Evolutionary conservation across 108 stramenopile species (phyloP).

Genomic region (Pseudonitzschia multiseries): DNA sequence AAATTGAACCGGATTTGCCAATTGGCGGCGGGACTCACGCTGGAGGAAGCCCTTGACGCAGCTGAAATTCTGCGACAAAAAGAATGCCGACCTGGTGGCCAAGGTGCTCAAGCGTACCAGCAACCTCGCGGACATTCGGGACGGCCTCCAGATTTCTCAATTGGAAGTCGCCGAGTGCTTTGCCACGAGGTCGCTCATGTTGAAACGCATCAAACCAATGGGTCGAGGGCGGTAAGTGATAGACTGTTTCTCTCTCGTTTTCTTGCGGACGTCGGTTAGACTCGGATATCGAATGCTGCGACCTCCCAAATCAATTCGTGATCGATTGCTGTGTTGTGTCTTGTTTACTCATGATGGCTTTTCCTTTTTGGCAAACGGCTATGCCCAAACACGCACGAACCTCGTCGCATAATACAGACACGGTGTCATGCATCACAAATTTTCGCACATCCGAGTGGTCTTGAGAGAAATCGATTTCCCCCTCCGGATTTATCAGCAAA

Average conservation of each 20-base stretch:
- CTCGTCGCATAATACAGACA: conserved; percentile 23
- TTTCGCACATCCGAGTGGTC: conserved; percentile 72
- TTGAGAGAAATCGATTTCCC: conserved; percentile 85
- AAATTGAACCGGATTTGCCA: conserved; percentile 77
- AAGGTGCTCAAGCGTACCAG: conserved; percentile 71
- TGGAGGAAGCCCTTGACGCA: conserved; percentile 82
- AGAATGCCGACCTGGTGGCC: conserved; percentile 63
- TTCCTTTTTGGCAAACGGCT: neutral
- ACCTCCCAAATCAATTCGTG: too few species aligned
- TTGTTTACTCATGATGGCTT: neutral
- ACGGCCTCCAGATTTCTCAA: conserved; percentile 71
- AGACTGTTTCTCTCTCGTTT: neutral
- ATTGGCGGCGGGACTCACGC: conserved; percentile 61
- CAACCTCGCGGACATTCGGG: conserved; percentile 67
- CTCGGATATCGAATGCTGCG: neutral
- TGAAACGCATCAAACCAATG: conserved; percentile 77
- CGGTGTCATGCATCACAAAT: conserved; percentile 63
- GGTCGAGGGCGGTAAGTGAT: conserved; percentile 72
- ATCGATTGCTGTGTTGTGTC: too few species aligned
- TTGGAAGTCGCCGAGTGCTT: conserved; percentile 88
- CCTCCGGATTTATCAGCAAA: conserved; percentile 60
- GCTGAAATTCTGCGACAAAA: conserved; percentile 67
- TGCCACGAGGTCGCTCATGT: conserved; percentile 67
- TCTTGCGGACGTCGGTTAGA: neutral
- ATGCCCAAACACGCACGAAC: neutral